phyloP scores from a whole-genome alignment of 2,329 filamentous ascomycete species.

The Corniculantispora saksenae region DNA sequence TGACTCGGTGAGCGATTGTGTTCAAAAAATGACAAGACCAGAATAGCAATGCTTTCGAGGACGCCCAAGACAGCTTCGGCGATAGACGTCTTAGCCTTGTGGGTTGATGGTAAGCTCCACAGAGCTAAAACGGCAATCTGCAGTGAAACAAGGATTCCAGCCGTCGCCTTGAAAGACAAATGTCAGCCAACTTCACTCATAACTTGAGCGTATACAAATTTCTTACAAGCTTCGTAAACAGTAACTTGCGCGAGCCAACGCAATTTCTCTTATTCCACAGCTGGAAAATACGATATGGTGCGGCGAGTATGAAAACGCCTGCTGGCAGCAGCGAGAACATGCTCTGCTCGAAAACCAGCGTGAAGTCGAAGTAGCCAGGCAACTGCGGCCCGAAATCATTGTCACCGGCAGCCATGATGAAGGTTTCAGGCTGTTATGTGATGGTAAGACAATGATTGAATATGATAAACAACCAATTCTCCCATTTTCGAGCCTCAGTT shows the following conservation, averaged over 20 bases:
- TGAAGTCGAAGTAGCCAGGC: conserved; percentile 32
- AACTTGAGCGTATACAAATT: background rate
- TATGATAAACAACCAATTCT: background rate
- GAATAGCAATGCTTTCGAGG: conserved; percentile 30
- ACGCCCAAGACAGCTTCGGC: conserved; percentile 31
- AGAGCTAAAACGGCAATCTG: conserved; percentile 29
- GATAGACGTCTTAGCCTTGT: conserved; percentile 30
- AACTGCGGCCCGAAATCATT: conserved; percentile 29
- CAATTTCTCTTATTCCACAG: background rate
- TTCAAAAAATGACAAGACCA: conserved; percentile 34
- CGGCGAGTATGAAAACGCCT: conserved; percentile 28
- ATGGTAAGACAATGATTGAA: background rate
- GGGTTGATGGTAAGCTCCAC: conserved; percentile 28
- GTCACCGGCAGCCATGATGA: conserved; percentile 21
- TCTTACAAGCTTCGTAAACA: conserved; percentile 10
- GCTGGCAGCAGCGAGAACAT: conserved; percentile 32
- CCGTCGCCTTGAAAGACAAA: background rate
- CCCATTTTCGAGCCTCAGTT: background rate
- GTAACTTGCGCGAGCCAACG: conserved; percentile 2
- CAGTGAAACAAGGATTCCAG: conserved; percentile 17
- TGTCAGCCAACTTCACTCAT: background rate
- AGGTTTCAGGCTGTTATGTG: background rate
- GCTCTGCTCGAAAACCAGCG: conserved; percentile 33
- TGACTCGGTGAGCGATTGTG: conserved; percentile 35
- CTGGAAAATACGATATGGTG: conserved; percentile 22